phyloP scores from a whole-genome alignment of 2,329 filamentous ascomycete genomes.

The Amphichorda felina region DNA sequence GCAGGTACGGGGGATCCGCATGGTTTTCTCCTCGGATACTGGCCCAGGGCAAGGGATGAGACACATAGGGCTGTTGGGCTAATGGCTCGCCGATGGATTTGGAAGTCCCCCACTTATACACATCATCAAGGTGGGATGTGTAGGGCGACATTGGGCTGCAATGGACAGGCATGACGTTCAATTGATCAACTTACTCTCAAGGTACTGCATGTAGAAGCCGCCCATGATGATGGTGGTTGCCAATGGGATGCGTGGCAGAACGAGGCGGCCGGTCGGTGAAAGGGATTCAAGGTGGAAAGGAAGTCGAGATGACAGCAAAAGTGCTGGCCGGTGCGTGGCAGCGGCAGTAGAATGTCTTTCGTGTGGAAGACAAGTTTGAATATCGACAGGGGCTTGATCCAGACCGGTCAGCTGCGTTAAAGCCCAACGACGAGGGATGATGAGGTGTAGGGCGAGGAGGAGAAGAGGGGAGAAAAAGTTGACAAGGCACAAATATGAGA shows the following conservation, averaged over 20 bases:
- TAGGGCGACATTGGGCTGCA: not conserved
- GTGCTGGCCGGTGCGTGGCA: conserved; percentile 5
- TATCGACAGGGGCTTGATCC: conserved; percentile 3
- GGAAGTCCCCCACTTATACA: conserved; percentile 8
- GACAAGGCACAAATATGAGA: too few species aligned
- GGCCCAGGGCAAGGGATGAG: not conserved
- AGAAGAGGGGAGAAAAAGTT: conserved; percentile 15
- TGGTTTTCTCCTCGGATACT: not conserved
- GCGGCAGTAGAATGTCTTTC: conserved; percentile 4
- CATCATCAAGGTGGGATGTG: not conserved
- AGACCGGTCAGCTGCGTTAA: conserved; percentile 32
- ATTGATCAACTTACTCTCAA: conserved; percentile 52
- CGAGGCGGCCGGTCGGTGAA: conserved; percentile 4
- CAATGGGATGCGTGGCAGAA: conserved; percentile 8
- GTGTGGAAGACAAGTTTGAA: conserved; percentile 7
- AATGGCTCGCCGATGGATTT: too few species aligned
- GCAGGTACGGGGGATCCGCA: not conserved
- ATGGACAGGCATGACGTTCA: not conserved
- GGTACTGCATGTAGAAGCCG: conserved; percentile 61
- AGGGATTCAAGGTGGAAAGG: not conserved
- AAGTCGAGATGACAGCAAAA: not conserved
- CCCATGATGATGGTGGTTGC: conserved; percentile 34
- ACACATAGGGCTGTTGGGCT: too few species aligned
- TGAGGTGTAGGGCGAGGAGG: conserved; percentile 14
- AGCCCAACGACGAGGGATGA: conserved; percentile 31